Percentiles rank a stretch among this genome's conserved stretches.
These are phyloP conservation scores for Sporisorium iseilematis-ciliati DNA, from an alignment of 1,284 basidiomycete genomes.

Conservation along the genomic window DNA sequence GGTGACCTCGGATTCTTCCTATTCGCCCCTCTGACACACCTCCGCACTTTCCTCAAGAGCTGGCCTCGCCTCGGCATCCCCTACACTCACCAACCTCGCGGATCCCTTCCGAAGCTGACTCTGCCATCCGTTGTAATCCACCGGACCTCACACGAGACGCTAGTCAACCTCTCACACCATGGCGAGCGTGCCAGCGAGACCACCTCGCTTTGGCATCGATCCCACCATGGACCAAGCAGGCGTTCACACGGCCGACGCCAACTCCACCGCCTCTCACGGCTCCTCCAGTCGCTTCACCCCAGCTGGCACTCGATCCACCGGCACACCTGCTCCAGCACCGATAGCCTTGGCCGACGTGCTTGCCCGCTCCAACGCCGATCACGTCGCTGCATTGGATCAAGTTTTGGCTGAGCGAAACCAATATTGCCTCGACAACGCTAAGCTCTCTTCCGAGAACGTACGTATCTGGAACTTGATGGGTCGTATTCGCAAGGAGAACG, in stretches of 20 bases:
- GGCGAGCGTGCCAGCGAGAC: constrained; percentile 38
- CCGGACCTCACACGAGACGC: not conserved
- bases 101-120: too few relatives aligned
- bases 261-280: constrained; percentile 46
- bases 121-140: not conserved
- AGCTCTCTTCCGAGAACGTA: constrained; percentile 61
- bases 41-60: too few relatives aligned
- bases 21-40: too few relatives aligned
- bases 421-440: constrained; percentile 55
- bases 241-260: constrained; percentile 21
- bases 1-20: too few relatives aligned
- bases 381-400: constrained; percentile 56
- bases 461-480: constrained; percentile 66
- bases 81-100: not conserved
- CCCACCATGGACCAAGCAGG: constrained; percentile 22
- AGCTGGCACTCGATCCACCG: constrained; percentile 34
- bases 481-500: constrained; percentile 62
- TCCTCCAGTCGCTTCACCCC: constrained; percentile 39
- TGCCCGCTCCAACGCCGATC: constrained; percentile 42
- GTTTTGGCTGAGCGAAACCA: constrained; percentile 63
- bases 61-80: not conserved
- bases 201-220: constrained; percentile 45
- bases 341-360: constrained; percentile 58
- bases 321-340: constrained; percentile 39
- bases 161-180: constrained; percentile 16